Base-by-base conservation (phyloP, 371 early-diverging fungal genomes). In the Mortierella sp. region DNA sequence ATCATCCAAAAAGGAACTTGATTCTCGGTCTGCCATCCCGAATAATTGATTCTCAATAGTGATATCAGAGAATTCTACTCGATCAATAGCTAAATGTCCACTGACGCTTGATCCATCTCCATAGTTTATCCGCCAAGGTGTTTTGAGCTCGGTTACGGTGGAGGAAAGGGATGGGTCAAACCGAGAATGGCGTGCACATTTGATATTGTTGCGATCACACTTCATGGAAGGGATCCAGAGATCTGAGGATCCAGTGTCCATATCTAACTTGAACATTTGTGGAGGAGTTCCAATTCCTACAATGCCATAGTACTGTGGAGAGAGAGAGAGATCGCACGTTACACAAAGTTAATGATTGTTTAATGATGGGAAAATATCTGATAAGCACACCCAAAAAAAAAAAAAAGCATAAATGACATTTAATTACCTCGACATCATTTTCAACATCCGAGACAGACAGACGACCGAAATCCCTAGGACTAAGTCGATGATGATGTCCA, bases 231-330 rank as follows among this genome's bases (percentile, higher is more conserved):
- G 86, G 6, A 88, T 68, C 90, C 90, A 90, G 3, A 88, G 86
- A 72, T 90, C 88, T 1, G 88, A 75, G 20, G 88, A 88, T 5
- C 90, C 90, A 0, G 90, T 90, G 66, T 90, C 90, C 78, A 90
- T 88, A 57, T 88, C 88, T 39, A 90, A 72, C 16, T 68, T 76
- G 58, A 90, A 90, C 26, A 62, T 63, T 35, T 90, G 88, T 16
- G 90, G 88, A 5, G 90, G 90, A 10, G 88, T 88, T 14, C 90
- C 90, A 22, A 90, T 85, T 1, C 84, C 84, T 8, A 88, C 79
- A n/a, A 83, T 64, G 5, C 90, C 90, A 59, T 87, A 78, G 47
- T 89, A 89, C 88, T 89, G 52, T 40, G 14, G 0, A 4, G 4
- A 32, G n/a, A 30, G 3, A n/a, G 1, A 18, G 51, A 1, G 18